These are phyloP conservation scores for Pseudocercospora fijiensis DNA, from an alignment of 2,329 filamentous ascomycete genomes.

Conservation along the genomic window DNA sequence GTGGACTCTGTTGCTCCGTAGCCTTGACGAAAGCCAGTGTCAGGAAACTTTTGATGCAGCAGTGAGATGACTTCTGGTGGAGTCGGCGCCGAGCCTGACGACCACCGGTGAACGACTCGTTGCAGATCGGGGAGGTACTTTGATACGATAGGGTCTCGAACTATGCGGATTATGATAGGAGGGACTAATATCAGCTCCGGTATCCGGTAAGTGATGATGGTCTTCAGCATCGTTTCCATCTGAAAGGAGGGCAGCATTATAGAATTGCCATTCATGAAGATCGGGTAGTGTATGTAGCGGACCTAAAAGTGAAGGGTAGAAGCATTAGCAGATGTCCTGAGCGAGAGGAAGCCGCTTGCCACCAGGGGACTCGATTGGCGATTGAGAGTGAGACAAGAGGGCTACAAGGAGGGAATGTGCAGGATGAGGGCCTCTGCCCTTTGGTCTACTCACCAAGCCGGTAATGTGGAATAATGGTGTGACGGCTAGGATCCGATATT, in stretches of 20 bases:
- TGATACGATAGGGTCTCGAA: constrained; percentile 55
- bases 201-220: constrained; percentile 53
- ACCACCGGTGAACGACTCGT: constrained; percentile 52
- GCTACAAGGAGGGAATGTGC: too few relatives aligned
- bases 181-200: constrained; percentile 59
- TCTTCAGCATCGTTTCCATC: constrained; percentile 56
- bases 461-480: constrained; percentile 63
- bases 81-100: constrained; percentile 61
- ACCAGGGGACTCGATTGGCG: too few relatives aligned
- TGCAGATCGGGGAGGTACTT: constrained; percentile 55
- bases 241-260: constrained; percentile 63
- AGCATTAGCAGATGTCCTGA: too few relatives aligned
- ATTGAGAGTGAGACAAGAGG: too few relatives aligned
- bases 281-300: constrained; percentile 60
- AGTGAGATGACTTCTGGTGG: constrained; percentile 57
- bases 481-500: constrained; percentile 54
- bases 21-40: constrained; percentile 62
- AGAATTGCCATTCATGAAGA: constrained; percentile 62
- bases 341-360: too few relatives aligned
- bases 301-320: too few relatives aligned
- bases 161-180: constrained; percentile 60
- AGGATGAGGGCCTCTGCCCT: too few relatives aligned
- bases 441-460: too few relatives aligned
- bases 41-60: constrained; percentile 56
- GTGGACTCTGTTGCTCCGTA: constrained; percentile 70